Evolutionary conservation across 176 grass and related monocot genomes (phyloP), one percentile per base, ranked within the genome.

Genomic region (Dendrocalamus sinicus): DNA sequence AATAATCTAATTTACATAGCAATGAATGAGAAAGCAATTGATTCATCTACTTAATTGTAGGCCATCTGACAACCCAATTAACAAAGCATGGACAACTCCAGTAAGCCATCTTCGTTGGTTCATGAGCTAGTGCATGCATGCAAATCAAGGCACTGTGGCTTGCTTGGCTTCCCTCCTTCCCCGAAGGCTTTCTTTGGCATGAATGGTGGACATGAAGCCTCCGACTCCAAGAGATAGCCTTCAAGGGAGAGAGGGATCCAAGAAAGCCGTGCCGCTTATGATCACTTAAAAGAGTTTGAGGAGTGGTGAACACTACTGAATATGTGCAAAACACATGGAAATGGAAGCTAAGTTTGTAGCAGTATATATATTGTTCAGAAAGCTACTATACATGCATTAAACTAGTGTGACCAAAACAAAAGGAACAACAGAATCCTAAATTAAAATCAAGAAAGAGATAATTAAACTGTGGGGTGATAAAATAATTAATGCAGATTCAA

Each of bases 231-330:
- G 16, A 84, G 80, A 79, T 6, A 84, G 85, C 85, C 85, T 91
- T 84, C 85, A 58, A 91, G 85, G 84, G 89, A 91, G 84, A 91
- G 89, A 91, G 85, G 52, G 77, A 87, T 77, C 80, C 89, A 80
- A 91, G 80, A 80, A 70, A 87, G 47, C 75, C 60, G 73, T 75
- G 81, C 85, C 85, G 44, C 10, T 67, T 67, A 73, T 82, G 37
- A 12, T 85, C 82, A 48, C 71, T 26, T 37, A 50, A 47, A 47
- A 47, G 55, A 22, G 17, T 20, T 90, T 30, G 47, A 72, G 30
- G 64, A 72, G 30, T 5, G 46, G 24, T 64, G n/a, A 23, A 19
- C 57, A 83, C 53, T 23, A 45, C 66, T 80, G 44, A 9, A 47
- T 79, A 20, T 79, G 3, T 50, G 77, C 60, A 65, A 6, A 46